A percentile compares a stretch with the other conserved stretches of the same genome.
These are phyloP conservation scores for Amesomyces nigricolor DNA, from an alignment of 2,329 filamentous ascomycete species.

Conservation along the genomic window DNA sequence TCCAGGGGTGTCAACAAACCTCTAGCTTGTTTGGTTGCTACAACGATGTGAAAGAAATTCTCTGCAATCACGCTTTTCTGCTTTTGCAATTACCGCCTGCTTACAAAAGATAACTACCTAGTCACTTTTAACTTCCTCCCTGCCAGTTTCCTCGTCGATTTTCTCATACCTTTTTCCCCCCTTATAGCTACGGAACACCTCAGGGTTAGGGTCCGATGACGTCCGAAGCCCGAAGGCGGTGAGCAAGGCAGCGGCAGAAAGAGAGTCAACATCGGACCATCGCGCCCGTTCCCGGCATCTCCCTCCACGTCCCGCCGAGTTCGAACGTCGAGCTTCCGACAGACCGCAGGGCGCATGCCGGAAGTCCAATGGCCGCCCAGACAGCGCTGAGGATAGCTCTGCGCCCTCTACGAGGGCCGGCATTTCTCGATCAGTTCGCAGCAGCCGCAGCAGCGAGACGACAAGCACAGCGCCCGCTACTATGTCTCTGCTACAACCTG, in stretches of 20 bases:
- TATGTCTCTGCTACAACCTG: slow-evolving; percentile 29
- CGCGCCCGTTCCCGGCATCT: neutral
- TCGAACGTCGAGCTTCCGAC: neutral
- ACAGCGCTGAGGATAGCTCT: slow-evolving; percentile 23
- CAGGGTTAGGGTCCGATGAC: slow-evolving; percentile 6
- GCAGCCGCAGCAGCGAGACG: neutral
- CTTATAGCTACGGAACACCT: too few species aligned
- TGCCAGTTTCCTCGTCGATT: too few species aligned
- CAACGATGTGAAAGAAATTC: too few species aligned
- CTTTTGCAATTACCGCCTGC: too few species aligned
- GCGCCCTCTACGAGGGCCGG: slow-evolving; percentile 18
- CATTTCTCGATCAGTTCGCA: slow-evolving; percentile 17
- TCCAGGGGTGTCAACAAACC: too few species aligned
- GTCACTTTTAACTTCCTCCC: too few species aligned
- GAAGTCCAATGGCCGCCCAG: slow-evolving; percentile 23
- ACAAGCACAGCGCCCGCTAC: slow-evolving; percentile 11
- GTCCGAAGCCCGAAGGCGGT: neutral
- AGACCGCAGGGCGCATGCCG: slow-evolving; percentile 19
- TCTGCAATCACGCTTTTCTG: too few species aligned
- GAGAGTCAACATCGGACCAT: neutral
- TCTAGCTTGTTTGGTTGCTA: too few species aligned
- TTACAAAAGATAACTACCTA: too few species aligned
- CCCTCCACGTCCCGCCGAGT: neutral
- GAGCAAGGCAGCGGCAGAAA: slow-evolving; percentile 8
- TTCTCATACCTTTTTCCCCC: too few species aligned